Base-by-base conservation (phyloP, 345 rosid genomes). In the Chamaenerion angustifolium region DNA sequence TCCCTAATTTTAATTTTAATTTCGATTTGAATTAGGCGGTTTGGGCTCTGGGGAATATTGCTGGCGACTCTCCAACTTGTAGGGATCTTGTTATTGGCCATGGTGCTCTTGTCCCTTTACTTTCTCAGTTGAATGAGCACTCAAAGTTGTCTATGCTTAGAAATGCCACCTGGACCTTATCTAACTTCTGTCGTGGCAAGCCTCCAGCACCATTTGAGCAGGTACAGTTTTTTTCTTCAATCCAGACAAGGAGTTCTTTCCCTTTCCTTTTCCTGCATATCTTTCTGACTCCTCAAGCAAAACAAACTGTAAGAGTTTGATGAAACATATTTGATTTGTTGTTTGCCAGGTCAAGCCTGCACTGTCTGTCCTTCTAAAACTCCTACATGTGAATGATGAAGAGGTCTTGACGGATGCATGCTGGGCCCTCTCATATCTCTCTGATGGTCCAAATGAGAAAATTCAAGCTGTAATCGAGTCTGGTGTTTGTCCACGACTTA, bases 361-460 rank as follows among this genome's bases (percentile, higher is more conserved):
- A 4, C 58, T 86, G 59, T 79, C 93, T 17, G 59, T 77, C 70
- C 83, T 86, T 41, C 80, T 71, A 62, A 78, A 78, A 52, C 95
- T 86, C 51, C 78, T 86, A 40, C 68, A 72, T 64, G 64, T 74
- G 49, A 69, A 70, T 59, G 95, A 86, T 68, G 95, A 86, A 63
- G 95, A 86, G 76, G 92, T 86, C 60, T 64, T 86, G 45, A 80
- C 95, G 16, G 92, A 86, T 80, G 92, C 88, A 18, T 82, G 95
- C 63, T 85, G 95, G 95, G 95, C 88, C 52, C 73, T 78, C 21
- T 78, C 83, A 1, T 74, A 78, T 61, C 83, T 78, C 57, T 78
- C 80, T 19, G 95, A 86, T 69, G 92, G 92, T 23, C 82, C 95
- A 21, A 80, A 82, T 70, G 95, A 86, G 66, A 86, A 86, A 75